phyloP scores from a whole-genome alignment of 2,329 filamentous ascomycete species.

The Arthrobotrys musiformis region DNA sequence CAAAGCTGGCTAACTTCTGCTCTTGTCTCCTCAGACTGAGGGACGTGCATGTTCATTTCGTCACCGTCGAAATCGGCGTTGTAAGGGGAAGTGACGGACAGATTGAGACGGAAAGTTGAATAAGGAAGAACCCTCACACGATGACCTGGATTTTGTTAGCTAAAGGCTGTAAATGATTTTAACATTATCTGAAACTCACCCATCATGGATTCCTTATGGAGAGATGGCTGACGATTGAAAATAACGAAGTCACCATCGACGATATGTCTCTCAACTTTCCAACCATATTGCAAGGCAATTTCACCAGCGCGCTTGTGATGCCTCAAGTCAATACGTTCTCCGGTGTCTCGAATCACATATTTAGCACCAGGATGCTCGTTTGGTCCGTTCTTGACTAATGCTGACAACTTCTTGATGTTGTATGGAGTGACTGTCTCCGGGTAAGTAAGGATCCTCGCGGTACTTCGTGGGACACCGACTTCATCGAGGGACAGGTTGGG shows the following conservation, averaged over 20 bases:
- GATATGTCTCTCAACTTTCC: slow-evolving; percentile 98
- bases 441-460: slow-evolving; percentile 91
- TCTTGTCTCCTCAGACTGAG: slow-evolving; percentile 94
- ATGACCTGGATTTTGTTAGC: slow-evolving; percentile 66
- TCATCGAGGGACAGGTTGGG: slow-evolving; percentile 96
- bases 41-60: slow-evolving; percentile 99
- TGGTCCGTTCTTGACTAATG: slow-evolving; percentile 90
- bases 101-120: slow-evolving; percentile 95
- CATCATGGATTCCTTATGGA: slow-evolving; percentile 99
- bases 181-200: slow-evolving; percentile 64
- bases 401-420: slow-evolving; percentile 92
- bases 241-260: slow-evolving; percentile 97
- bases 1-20: slow-evolving; percentile 94
- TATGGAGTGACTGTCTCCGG: slow-evolving; percentile 97
- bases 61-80: slow-evolving; percentile 99
- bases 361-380: slow-evolving; percentile 95
- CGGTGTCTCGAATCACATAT: slow-evolving; percentile 93
- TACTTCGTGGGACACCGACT: slow-evolving; percentile 94
- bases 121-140: slow-evolving; percentile 98
- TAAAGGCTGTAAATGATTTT: background rate
- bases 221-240: slow-evolving; percentile 98
- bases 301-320: slow-evolving; percentile 89
- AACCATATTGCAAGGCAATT: slow-evolving; percentile 90
- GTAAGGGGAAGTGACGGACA: slow-evolving; percentile 98
- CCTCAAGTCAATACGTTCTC: slow-evolving; percentile 91